phyloP scores from a whole-genome alignment of 1,284 basidiomycete species.

The Apiotrichum mycotoxinovorans region DNA sequence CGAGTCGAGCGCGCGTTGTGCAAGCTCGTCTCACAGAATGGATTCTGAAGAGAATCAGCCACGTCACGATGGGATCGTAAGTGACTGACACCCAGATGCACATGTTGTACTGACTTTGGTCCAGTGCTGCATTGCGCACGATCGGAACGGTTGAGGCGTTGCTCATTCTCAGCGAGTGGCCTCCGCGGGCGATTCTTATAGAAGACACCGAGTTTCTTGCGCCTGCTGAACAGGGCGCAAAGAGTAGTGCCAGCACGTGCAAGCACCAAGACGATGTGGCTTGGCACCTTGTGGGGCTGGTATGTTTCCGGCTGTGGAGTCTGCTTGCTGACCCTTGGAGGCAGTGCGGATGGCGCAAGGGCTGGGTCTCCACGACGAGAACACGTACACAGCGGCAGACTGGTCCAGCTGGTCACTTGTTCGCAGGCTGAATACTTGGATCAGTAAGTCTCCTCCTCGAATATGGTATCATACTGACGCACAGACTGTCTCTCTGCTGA shows the following conservation, averaged over 20 bases:
- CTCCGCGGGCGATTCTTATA: conserved; percentile 16
- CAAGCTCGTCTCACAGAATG: conserved; percentile 16
- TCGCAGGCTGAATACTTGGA: conserved; percentile 17
- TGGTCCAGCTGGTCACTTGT: conserved; percentile 10
- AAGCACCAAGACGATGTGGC: conserved; percentile 22
- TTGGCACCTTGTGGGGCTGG: conserved; percentile 21
- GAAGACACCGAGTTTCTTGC: conserved; percentile 9
- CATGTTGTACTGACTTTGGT: too few species aligned
- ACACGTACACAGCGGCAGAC: conserved; percentile 9
- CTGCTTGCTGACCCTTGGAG: conserved; percentile 1
- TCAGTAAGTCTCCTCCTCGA: conserved; percentile 9
- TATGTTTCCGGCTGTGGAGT: background rate
- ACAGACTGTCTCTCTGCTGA: conserved; percentile 21
- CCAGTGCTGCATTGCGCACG: conserved; percentile 15
- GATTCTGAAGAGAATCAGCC: conserved; percentile 19
- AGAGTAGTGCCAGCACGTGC: conserved; percentile 6
- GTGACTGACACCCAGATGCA: background rate
- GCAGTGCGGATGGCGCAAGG: conserved; percentile 22
- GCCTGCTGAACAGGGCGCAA: background rate
- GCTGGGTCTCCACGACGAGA: conserved; percentile 19
- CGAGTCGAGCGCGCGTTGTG: conserved; percentile 12
- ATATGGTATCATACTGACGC: background rate
- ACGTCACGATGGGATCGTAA: conserved; percentile 22
- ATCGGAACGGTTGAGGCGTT: conserved; percentile 28
- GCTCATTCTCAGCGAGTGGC: conserved; percentile 26